Evolutionary conservation across 2,329 filamentous ascomycete species (phyloP).

Genomic region (Botryotinia convoluta): DNA sequence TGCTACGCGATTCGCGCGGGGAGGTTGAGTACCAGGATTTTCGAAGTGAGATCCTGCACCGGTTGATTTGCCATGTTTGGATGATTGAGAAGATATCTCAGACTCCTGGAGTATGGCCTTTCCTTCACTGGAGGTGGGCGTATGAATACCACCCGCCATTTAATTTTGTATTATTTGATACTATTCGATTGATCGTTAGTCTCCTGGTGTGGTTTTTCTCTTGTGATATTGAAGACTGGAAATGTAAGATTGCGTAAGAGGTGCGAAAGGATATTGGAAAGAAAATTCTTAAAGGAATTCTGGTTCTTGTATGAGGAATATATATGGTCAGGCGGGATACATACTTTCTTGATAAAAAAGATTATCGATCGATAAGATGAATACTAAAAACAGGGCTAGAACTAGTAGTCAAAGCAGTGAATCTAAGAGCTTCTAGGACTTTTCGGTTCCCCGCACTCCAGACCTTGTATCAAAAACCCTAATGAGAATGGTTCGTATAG

Average conservation of each 20-base stretch:
- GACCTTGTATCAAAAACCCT: not conserved
- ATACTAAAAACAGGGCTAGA: not conserved
- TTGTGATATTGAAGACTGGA: not conserved
- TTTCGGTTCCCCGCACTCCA: not conserved
- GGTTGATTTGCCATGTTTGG: not conserved
- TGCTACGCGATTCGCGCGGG: not conserved
- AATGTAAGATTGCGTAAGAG: not conserved
- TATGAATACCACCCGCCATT: not conserved
- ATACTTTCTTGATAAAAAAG: not conserved
- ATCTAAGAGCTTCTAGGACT: not conserved
- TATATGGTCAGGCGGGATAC: not conserved
- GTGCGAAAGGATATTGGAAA: not conserved
- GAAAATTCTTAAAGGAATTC: not conserved
- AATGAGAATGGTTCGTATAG: not conserved
- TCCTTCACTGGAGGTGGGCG: not conserved
- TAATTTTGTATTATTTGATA: conserved; percentile 2
- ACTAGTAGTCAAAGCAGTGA: not conserved
- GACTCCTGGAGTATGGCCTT: not conserved
- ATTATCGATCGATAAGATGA: not conserved
- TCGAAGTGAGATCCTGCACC: not conserved
- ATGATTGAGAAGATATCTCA: not conserved
- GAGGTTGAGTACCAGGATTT: not conserved
- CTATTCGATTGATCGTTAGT: conserved; percentile 3
- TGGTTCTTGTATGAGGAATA: not conserved
- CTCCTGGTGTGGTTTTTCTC: not conserved